A percentile compares a stretch with the other conserved stretches of the same genome.
phyloP scores from a whole-genome alignment of 2,329 filamentous ascomycete genomes.

The Ceratocystis papillata region DNA sequence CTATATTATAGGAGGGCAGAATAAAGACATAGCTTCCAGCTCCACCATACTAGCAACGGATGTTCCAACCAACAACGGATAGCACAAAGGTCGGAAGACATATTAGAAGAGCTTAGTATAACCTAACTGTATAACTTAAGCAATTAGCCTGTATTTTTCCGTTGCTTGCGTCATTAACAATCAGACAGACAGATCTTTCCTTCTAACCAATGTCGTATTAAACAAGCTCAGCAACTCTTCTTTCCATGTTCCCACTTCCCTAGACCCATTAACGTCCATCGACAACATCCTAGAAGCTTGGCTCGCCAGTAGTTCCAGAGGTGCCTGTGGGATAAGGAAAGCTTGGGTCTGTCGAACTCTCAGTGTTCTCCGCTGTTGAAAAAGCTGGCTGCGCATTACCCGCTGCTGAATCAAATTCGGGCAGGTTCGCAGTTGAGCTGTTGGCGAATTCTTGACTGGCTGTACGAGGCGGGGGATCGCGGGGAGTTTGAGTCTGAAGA shows the following conservation, averaged over 20 bases:
- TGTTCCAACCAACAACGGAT: not conserved
- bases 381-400: constrained; percentile 31
- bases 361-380: not conserved
- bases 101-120: not conserved
- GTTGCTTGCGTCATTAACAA: too few relatives aligned
- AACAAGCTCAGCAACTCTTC: not conserved
- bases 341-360: constrained; percentile 2
- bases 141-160: not conserved
- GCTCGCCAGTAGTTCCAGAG: constrained; percentile 1
- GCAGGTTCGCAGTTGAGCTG: constrained; percentile 29
- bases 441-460: constrained; percentile 19
- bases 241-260: not conserved
- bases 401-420: constrained; percentile 27
- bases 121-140: not conserved
- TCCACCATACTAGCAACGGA: not conserved
- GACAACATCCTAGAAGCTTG: not conserved
- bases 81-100: not conserved
- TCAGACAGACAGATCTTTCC: not conserved
- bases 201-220: not conserved
- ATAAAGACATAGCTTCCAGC: not conserved
- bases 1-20: not conserved
- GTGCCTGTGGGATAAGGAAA: constrained; percentile 12
- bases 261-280: not conserved
- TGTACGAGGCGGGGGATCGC: constrained; percentile 14
- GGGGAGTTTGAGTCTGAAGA: constrained; percentile 18